phyloP scores from a whole-genome alignment of 1,139 yeast species.

The Trichomonascaceae sp. region DNA sequence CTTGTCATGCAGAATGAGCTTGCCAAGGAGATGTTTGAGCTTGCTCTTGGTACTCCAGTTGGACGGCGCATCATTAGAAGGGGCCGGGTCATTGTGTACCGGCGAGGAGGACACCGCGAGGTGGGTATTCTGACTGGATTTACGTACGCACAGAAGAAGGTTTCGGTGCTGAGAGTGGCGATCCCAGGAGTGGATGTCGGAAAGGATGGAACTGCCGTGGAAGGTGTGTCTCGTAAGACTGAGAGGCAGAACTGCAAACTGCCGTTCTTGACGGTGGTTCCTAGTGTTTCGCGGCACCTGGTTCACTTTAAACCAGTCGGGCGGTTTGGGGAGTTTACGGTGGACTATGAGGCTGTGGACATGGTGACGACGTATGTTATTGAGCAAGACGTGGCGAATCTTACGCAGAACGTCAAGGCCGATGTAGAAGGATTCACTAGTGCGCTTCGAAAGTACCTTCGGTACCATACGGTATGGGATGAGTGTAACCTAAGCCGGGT shows the following conservation, averaged over 20 bases:
- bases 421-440: slow-evolving; percentile 32
- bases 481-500: slow-evolving; percentile 22
- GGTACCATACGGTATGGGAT: slow-evolving; percentile 33
- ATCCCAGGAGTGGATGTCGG: no score
- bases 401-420: slow-evolving; percentile 33
- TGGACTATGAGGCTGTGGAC: slow-evolving; percentile 37
- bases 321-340: slow-evolving; percentile 28
- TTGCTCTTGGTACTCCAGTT: slow-evolving; percentile 34
- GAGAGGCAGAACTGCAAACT: slow-evolving; percentile 6
- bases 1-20: slow-evolving; percentile 34
- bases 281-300: slow-evolving; percentile 23
- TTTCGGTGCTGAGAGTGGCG: slow-evolving; percentile 6
- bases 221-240: no score
- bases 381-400: slow-evolving; percentile 30
- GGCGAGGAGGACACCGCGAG: slow-evolving; percentile 35
- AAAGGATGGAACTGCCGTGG: no score
- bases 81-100: slow-evolving; percentile 53
- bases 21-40: slow-evolving; percentile 36
- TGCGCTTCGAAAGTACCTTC: slow-evolving; percentile 31
- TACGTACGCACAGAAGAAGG: slow-evolving; percentile 6
- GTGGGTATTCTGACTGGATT: slow-evolving; percentile 18
- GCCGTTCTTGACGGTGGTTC: slow-evolving; percentile 40
- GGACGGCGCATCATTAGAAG: slow-evolving; percentile 35
- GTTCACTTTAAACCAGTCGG: slow-evolving; percentile 16
- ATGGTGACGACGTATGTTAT: slow-evolving; percentile 36